A percentile compares a stretch with the other conserved stretches of the same genome.
Conservation (phyloP, 192 early-diverging fungal genomes). For the Coemansia sp. region DNA sequence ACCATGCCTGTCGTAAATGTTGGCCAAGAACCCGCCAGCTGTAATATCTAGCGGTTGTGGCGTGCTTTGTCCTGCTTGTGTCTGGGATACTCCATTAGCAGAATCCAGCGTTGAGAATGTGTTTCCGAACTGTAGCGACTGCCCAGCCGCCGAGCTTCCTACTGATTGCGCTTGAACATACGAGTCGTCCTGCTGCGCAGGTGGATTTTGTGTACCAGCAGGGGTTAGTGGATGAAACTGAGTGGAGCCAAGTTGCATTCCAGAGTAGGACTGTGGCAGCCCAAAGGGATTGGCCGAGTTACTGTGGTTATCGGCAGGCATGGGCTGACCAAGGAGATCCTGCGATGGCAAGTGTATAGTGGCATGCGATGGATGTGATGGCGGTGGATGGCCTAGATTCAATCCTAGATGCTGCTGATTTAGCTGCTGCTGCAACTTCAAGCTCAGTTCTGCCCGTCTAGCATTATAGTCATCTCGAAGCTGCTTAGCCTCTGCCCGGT, state of each 20-base stretch:
- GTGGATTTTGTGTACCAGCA: not conserved
- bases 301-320: conserved; percentile 16
- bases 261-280: conserved; percentile 20
- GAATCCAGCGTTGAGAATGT: conserved; percentile 23
- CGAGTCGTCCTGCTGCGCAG: conserved; percentile 7
- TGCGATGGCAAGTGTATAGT: conserved; percentile 19
- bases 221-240: conserved; percentile 20
- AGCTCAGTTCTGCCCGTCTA: conserved; percentile 55
- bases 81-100: conserved; percentile 1
- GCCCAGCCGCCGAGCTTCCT: conserved; percentile 10
- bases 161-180: conserved; percentile 5
- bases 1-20: conserved; percentile 29
- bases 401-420: conserved; percentile 54
- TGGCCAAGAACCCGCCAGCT: conserved; percentile 1
- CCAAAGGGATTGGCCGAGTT: conserved; percentile 16
- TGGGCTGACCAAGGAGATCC: conserved; percentile 22
- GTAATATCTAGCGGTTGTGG: conserved; percentile 12
- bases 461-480: conserved; percentile 63
- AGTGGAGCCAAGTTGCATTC: conserved; percentile 13
- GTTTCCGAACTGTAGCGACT: conserved; percentile 20
- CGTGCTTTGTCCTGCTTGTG: conserved; percentile 9
- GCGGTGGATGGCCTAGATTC: conserved; percentile 22
- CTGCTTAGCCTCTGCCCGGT: conserved; percentile 57
- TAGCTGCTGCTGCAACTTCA: conserved; percentile 56
- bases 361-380: conserved; percentile 5